These are phyloP conservation scores for Macrolepiota fuliginosa DNA, from an alignment of 768 basidiomycete genomes.

Conservation along the genomic window DNA sequence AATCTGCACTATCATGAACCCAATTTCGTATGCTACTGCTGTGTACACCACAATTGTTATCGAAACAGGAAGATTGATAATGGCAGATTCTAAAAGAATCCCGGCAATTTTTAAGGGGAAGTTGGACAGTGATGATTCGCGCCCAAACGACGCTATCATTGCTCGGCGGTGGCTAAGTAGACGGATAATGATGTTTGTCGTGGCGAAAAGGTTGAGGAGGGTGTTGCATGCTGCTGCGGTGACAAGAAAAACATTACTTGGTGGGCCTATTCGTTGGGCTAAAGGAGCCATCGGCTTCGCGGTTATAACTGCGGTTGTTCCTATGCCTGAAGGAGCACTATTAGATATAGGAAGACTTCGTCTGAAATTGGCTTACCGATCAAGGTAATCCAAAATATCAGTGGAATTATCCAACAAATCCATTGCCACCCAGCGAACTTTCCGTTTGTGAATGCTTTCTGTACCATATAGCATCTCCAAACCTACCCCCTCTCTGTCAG, in stretches of 20 bases:
- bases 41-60: too few species aligned
- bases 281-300: not conserved
- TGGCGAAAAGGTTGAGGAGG: not conserved
- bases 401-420: not conserved
- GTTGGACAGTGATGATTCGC: not conserved
- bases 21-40: too few species aligned
- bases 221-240: not conserved
- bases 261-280: not conserved
- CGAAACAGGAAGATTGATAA: not conserved
- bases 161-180: not conserved
- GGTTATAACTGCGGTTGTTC: not conserved
- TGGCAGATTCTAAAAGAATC: conserved; percentile 1
- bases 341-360: not conserved
- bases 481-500: not conserved
- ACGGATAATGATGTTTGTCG: not conserved
- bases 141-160: not conserved
- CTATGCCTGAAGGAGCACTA: not conserved
- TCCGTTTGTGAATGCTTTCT: not conserved
- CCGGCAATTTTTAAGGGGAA: not conserved
- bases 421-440: not conserved
- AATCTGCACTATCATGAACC: too few species aligned
- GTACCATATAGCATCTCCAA: conserved; percentile 2
- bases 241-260: not conserved
- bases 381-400: not conserved
- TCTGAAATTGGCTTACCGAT: not conserved